Conservation (phyloP, 73 alveolate species). For the Tetrahymena thermophila region DNA sequence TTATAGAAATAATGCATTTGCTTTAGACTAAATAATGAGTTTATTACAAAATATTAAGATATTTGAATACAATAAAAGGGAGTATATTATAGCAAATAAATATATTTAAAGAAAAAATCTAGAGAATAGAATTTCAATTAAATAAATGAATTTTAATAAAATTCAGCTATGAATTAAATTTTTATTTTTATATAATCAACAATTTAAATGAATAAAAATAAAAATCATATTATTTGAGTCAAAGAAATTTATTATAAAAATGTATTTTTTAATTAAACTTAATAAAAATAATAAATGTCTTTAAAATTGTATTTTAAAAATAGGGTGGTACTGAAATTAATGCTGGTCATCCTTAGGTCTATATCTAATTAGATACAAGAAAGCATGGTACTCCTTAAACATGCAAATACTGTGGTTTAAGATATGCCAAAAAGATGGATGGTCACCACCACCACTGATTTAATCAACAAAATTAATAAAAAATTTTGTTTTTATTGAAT, state of each 20-base stretch:
- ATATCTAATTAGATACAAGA: constrained; percentile 48
- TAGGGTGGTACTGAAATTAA: constrained; percentile 45
- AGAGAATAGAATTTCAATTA: not conserved
- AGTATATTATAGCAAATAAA: not conserved
- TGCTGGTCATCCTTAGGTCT: constrained; percentile 61
- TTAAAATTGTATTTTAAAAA: not conserved
- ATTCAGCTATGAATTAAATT: too few relatives aligned
- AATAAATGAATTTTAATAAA: too few relatives aligned
- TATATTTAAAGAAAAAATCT: not conserved
- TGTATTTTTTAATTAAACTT: too few relatives aligned
- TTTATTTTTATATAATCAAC: too few relatives aligned
- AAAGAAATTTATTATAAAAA: too few relatives aligned
- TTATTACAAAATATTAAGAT: not conserved
- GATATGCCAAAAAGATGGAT: constrained; percentile 41
- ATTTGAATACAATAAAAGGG: not conserved
- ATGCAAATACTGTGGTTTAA: constrained; percentile 56
- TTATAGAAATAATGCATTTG: not conserved
- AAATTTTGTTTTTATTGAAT: too few relatives aligned
- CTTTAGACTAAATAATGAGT: not conserved
- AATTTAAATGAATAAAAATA: too few relatives aligned
- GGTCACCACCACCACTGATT: constrained; percentile 8
- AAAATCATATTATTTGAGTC: too few relatives aligned
- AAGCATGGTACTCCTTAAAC: constrained; percentile 35
- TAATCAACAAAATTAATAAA: too few relatives aligned
- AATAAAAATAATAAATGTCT: not conserved